These are phyloP conservation scores for Lojkania enalia DNA, from an alignment of 2,329 filamentous ascomycete genomes.

Conservation along the genomic window DNA sequence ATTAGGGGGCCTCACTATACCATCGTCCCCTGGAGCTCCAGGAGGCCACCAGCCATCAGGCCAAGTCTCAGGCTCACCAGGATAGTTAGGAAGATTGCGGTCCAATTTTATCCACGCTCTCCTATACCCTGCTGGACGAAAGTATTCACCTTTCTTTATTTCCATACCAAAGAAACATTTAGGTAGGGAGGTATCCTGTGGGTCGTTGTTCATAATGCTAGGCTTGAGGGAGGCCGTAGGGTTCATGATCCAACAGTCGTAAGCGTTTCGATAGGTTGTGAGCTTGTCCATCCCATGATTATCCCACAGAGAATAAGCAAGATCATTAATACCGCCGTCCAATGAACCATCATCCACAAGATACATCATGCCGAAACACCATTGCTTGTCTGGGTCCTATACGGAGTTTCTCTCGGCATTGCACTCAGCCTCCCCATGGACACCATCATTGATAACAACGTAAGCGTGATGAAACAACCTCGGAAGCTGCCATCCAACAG, in stretches of 20 bases:
- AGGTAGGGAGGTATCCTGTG: neutral
- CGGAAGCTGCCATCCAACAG: neutral
- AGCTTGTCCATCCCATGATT: neutral
- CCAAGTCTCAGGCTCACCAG: no score
- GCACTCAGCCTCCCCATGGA: neutral
- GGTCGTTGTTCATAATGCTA: neutral
- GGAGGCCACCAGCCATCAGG: no score
- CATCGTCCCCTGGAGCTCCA: no score
- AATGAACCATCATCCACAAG: neutral
- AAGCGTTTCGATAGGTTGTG: neutral
- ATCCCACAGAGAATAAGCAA: neutral
- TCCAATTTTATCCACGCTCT: no score
- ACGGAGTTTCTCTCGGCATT: neutral
- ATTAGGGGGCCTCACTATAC: no score
- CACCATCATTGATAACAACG: neutral
- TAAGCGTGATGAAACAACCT: neutral
- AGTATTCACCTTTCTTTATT: neutral
- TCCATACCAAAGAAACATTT: constrained; percentile 1
- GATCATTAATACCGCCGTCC: neutral
- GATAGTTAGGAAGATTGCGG: no score
- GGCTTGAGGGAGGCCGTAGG: neutral
- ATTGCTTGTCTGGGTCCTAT: neutral
- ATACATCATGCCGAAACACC: neutral
- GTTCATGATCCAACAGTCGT: neutral
- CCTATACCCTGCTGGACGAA: no score